Percentiles rank a stretch among this genome's conserved stretches.
phyloP scores from a whole-genome alignment of 306 rosid species.

The Citrullus amarus region DNA sequence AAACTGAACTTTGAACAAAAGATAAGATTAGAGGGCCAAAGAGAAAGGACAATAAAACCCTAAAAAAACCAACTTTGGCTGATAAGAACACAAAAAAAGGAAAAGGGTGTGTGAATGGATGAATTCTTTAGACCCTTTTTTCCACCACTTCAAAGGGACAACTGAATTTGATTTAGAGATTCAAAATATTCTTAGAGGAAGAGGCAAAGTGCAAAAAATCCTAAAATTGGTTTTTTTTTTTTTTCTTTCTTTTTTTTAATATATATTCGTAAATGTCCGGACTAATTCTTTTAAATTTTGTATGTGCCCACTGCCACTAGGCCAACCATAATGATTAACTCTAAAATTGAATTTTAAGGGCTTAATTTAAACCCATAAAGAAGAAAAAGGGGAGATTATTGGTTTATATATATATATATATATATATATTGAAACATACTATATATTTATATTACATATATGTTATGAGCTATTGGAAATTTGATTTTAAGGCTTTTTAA shows the following conservation, averaged over 20 bases:
- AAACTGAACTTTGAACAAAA: not conserved
- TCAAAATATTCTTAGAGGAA: not conserved
- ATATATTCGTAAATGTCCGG: too few species aligned
- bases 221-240: not conserved
- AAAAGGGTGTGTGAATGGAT: not conserved
- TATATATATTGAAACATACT: too few species aligned
- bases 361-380: too few species aligned
- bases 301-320: too few species aligned
- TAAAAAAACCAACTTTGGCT: not conserved
- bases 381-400: not conserved
- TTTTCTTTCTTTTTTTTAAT: too few species aligned
- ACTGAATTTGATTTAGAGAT: not conserved
- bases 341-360: too few species aligned
- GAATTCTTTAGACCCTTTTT: not conserved
- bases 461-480: not conserved
- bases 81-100: not conserved
- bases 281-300: too few species aligned
- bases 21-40: not conserved
- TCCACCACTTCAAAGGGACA: not conserved
- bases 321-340: too few species aligned
- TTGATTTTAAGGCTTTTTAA: not conserved
- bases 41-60: not conserved
- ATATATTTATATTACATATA: too few species aligned
- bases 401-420: not conserved
- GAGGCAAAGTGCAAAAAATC: not conserved